Base-by-base conservation (phyloP, 495 filamentous ascomycete genomes). In the Lophiostoma macrostomum region DNA sequence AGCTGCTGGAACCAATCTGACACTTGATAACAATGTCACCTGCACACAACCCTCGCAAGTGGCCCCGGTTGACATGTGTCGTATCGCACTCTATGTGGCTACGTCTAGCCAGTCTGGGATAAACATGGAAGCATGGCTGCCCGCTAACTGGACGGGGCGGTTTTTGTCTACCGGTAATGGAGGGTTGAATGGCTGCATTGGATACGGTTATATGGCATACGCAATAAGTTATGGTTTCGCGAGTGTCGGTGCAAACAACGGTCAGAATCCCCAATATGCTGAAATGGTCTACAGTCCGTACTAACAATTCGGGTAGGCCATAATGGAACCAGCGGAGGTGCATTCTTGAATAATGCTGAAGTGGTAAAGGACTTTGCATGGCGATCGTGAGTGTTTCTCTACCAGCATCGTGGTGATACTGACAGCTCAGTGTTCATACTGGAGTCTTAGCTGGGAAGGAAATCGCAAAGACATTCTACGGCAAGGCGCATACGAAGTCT, bases 61-160 rank as follows among this genome's bases (percentile, higher is more conserved):
- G 0, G 73, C 81, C 5, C 44, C 62, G 1, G 50, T 51, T 8
- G 74, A 84, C 56, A 23, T 79, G 0, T 85, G 82, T 60, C 79
- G 82, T 12, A 62, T 84, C 27, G 74, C 76, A 13, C 73, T 85
- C 60, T 71, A 69, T 27, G 74, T 84, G 7, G 51, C 72, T 1
- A 84, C 81, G 0, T 81, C 78, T 18, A 63, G 73, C 41, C 68
- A 65, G 36, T 80, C 77, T 19, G 69, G 75, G 24, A 76, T 83
- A 32, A 76, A 69, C 2, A 65, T 82, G 32, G 80, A 84, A 62
- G 68, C 76, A 13, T 85, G 80, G 79, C 67, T 85, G 19, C 83
- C 82, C 1, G 38, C 35, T n/a, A 60, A 60, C 14, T 70, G 65
- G 64, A 63, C 51, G 30, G 64, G 62, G 4, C 46, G 68, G 7